A percentile compares a stretch with the other conserved stretches of the same genome.
Evolutionary conservation across 257 asterid species (phyloP).

Genomic region (Osmanthus fragrans): DNA sequence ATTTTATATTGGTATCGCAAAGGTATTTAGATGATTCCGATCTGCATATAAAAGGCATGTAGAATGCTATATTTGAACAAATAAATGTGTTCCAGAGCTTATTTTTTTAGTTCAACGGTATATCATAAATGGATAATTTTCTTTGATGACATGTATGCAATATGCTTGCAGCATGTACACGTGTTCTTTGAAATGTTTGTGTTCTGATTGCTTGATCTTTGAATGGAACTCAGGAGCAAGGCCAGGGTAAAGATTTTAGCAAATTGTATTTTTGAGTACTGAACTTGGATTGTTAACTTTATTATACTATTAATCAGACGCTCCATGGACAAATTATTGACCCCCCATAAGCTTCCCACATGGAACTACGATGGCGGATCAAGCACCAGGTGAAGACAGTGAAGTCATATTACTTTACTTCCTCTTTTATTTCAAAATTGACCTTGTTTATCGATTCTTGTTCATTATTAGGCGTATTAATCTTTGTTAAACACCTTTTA

Average conservation of each 20-base stretch:
- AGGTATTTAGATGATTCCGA: too few relatives aligned
- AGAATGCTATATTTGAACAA: too few relatives aligned
- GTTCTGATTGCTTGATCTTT: neutral
- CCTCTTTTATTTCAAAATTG: neutral
- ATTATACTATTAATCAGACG: too few relatives aligned
- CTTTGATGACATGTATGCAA: neutral
- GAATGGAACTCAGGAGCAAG: slow-evolving; percentile 55
- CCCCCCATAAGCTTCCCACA: slow-evolving; percentile 42
- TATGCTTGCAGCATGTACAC: too few relatives aligned
- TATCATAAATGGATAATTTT: neutral
- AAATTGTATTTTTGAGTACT: neutral
- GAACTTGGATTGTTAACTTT: neutral
- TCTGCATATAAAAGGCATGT: too few relatives aligned
- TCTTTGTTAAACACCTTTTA: slow-evolving; percentile 44
- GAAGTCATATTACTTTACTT: slow-evolving; percentile 49
- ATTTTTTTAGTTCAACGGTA: too few relatives aligned
- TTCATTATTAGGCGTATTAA: too few relatives aligned
- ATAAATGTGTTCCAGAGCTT: too few relatives aligned
- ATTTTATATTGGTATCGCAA: too few relatives aligned
- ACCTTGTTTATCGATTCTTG: neutral
- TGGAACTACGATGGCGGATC: slow-evolving; percentile 59
- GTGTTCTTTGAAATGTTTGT: neutral
- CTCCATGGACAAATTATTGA: slow-evolving; percentile 27
- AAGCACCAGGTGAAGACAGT: slow-evolving; percentile 56
- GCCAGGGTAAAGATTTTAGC: slow-evolving; percentile 36